A percentile compares a stretch with the other conserved stretches of the same genome.
Evolutionary conservation across 2,329 filamentous ascomycete species (phyloP).

Genomic region (Apiospora aurea): DNA sequence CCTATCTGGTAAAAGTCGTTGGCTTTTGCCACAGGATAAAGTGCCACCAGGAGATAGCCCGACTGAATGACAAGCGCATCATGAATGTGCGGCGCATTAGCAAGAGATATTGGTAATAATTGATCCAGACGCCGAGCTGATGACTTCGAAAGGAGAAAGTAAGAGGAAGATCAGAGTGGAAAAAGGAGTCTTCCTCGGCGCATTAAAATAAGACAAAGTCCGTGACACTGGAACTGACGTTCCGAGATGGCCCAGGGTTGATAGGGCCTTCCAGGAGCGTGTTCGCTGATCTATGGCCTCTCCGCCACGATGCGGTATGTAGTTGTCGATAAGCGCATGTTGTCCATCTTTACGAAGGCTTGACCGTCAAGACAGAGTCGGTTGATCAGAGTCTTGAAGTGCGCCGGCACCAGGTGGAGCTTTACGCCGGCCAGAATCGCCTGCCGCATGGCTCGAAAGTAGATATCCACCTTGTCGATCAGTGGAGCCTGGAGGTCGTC

Average conservation of each 20-base stretch:
- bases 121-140: conserved; percentile 17
- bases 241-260: conserved; percentile 8
- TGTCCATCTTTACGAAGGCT: conserved; percentile 63
- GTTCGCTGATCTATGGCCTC: conserved; percentile 44
- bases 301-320: conserved; percentile 60
- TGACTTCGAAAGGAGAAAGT: background rate
- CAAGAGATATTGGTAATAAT: background rate
- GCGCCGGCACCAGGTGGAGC: conserved; percentile 53
- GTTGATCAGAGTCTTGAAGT: conserved; percentile 62
- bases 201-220: background rate
- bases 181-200: background rate
- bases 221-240: conserved; percentile 5
- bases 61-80: background rate
- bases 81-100: background rate
- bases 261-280: background rate
- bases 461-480: conserved; percentile 61
- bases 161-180: background rate
- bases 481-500: conserved; percentile 58
- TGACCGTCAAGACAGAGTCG: conserved; percentile 59
- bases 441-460: conserved; percentile 58
- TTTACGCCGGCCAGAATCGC: conserved; percentile 57
- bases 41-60: background rate
- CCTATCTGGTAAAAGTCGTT: background rate
- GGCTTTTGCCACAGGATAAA: background rate
- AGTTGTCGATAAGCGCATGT: conserved; percentile 58